Conservation (phyloP, 371 early-diverging fungal genomes). For the Capillidium rhysosporum region DNA sequence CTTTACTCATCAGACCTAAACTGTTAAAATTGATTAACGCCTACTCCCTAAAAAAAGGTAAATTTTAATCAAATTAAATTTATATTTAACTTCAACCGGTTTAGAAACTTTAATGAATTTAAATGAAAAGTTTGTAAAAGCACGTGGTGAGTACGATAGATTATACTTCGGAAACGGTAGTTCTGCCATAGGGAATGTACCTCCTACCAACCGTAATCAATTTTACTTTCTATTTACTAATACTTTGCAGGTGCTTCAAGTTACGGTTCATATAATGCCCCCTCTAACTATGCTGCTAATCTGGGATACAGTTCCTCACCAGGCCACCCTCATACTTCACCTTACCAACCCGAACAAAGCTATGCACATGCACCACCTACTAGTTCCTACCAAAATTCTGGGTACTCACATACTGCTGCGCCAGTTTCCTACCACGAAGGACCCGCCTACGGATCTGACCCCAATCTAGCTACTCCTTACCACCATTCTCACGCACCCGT, state of each 20-base stretch:
- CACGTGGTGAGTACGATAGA: background rate
- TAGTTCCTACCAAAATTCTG: too few relatives aligned
- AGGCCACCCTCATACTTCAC: too few relatives aligned
- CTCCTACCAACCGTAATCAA: background rate
- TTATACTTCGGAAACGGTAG: background rate
- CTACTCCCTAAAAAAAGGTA: conserved; percentile 57
- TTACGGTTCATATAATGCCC: background rate
- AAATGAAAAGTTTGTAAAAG: conserved; percentile 5
- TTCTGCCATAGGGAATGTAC: background rate
- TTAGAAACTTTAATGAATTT: conserved; percentile 1
- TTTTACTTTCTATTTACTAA: background rate
- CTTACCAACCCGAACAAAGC: too few relatives aligned
- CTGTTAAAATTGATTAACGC: conserved; percentile 57
- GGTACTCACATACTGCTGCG: too few relatives aligned
- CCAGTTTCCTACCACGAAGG: too few relatives aligned
- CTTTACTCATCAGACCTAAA: conserved; percentile 53
- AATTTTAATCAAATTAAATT: background rate
- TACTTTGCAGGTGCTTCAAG: background rate
- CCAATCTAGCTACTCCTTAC: too few relatives aligned
- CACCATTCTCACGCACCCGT: too few relatives aligned
- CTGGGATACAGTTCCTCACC: too few relatives aligned
- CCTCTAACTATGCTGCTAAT: too few relatives aligned
- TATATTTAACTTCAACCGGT: background rate
- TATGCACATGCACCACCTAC: too few relatives aligned
- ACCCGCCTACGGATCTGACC: too few relatives aligned